Base-by-base conservation (phyloP, 257 asterid genomes). In the Plantago major region DNA sequence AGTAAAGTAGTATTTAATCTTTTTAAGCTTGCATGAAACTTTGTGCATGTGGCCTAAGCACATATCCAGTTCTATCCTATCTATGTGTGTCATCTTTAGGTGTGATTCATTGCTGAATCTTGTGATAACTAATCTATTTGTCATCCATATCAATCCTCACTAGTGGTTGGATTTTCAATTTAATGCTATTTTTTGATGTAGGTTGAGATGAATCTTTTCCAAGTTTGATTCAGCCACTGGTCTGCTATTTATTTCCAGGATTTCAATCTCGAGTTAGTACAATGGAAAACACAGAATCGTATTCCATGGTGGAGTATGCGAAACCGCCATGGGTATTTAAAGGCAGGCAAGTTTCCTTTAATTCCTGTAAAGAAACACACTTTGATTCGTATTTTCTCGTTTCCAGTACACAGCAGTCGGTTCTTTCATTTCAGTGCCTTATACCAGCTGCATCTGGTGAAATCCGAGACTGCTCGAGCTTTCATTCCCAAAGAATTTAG, bases 371-470 rank as follows among this genome's bases (percentile, higher is more conserved):
- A 26, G 19, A 12, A 61, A 46, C 44, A 48, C 17, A 48, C 47
- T 60, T 37, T n/a, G 7, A 33, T 7, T 22, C 40, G 40, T 33
- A 33, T 33, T 4, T 33, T 33, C 8, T 5, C 40, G 8, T 33
- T 33, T 33, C 40, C 40, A 33, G 18, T 58, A 60, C 2, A 13
- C 60, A 62, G 54, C 22, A 9, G 14, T 60, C 6, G 58, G 55
- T 76, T 10, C 58, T 58, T 58, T 55, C 48, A 30, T 81, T 71
- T 69, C 95, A 89, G 99, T 58, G 99, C 99, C 59, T 70, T 89
- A 67, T 92, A 86, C 84, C 99, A 92, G 80, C 83, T 89, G 50
- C 99, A 92, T 83, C 96, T 92, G 33, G 99, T 92, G 42, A 92
- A 92, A 74, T 85, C 97, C 38, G 90, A 87, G 66, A 92, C 91